Evolutionary conservation across 768 basidiomycete genomes (phyloP), one percentile per base, ranked within the genome.

Genomic region (Trametes coccinea): DNA sequence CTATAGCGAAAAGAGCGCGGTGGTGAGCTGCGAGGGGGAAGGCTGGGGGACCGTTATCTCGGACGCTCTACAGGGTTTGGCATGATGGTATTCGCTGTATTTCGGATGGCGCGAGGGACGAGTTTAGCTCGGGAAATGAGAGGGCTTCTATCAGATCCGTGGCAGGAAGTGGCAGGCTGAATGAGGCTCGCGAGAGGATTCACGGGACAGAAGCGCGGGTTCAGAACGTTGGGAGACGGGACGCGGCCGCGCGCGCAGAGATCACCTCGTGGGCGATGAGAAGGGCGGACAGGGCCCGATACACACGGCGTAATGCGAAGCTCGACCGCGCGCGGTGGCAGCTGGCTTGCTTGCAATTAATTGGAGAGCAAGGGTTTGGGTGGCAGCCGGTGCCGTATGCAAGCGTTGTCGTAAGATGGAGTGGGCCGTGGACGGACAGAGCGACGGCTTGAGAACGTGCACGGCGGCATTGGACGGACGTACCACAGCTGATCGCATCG

Each of bases 61-160:
- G 64, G 64, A 49, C 56, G 60, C 59, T 60, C 61, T 62, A 45
- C 59, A 60, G 59, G 45, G n/a, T 17, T 33, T 39, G 47, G 41
- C 58, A 61, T 53, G 47, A 58, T 17, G 33, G 11, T 60, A 53
- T 68, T 68, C 67, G 62, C 48, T 68, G 62, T 58, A 64, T 64
- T 60, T 34, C 11, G 56, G 54, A 52, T 53, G 34, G 31, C 53
- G 60, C 51, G 65, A 66, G 62, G 63, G 57, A 59, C 60, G 63
- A 66, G 63, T 58, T 56, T 66, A 62, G 65, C 43, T 61, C 65
- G 60, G 58, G 60, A 63, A 58, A 64, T 59, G 64, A 47, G 66
- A 31, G 31, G 43, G 47, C 59, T 70, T 70, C 69, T 70, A 72
- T 72, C 71, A 72, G 69, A 71, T 57, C 31, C 52, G 58, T 60